A percentile compares a stretch with the other conserved stretches of the same genome.
Evolutionary conservation across 108 stramenopile species (phyloP).

Genomic region (Discostella pseudostelligera): DNA sequence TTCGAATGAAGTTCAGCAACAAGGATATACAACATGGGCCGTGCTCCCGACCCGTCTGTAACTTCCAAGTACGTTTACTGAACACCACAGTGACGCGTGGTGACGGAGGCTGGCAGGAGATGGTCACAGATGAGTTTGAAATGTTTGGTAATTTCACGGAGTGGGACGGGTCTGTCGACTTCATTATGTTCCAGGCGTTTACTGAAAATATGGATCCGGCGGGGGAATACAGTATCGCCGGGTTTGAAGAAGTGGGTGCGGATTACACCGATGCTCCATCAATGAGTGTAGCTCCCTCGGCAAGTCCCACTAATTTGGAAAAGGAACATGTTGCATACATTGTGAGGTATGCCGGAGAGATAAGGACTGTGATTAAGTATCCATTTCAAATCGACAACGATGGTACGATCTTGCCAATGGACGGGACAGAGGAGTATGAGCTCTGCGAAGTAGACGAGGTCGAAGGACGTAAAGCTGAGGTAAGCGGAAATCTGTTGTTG

Average conservation of each 20-base stretch:
- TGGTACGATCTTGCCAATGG: conserved; percentile 35
- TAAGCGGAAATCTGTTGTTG: background rate
- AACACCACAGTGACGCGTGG: conserved; percentile 1
- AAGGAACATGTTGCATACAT: conserved; percentile 23
- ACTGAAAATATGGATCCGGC: conserved; percentile 13
- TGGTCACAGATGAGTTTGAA: conserved; percentile 20
- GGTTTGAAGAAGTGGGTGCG: conserved; percentile 20
- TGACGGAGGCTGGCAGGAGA: conserved; percentile 22
- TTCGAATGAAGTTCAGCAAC: conserved; percentile 31
- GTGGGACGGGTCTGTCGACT: conserved; percentile 25
- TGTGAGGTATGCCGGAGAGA: conserved; percentile 32
- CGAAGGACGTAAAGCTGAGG: conserved; percentile 20
- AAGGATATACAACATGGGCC: conserved; percentile 26
- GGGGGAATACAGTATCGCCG: conserved; percentile 15
- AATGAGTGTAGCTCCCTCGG: conserved; percentile 13
- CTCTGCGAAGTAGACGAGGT: conserved; percentile 40
- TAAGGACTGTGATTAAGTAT: conserved; percentile 33
- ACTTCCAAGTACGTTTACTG: conserved; percentile 21
- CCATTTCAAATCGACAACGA: conserved; percentile 36
- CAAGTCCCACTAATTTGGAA: conserved; percentile 19
- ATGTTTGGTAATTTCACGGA: conserved; percentile 39
- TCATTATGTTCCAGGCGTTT: conserved; percentile 24
- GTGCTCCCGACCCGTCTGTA: conserved; percentile 16
- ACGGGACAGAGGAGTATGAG: conserved; percentile 22
- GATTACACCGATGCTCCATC: conserved; percentile 17